These are phyloP conservation scores for Colletotrichum somersetense DNA, from an alignment of 2,329 filamentous ascomycete genomes.

Conservation along the genomic window DNA sequence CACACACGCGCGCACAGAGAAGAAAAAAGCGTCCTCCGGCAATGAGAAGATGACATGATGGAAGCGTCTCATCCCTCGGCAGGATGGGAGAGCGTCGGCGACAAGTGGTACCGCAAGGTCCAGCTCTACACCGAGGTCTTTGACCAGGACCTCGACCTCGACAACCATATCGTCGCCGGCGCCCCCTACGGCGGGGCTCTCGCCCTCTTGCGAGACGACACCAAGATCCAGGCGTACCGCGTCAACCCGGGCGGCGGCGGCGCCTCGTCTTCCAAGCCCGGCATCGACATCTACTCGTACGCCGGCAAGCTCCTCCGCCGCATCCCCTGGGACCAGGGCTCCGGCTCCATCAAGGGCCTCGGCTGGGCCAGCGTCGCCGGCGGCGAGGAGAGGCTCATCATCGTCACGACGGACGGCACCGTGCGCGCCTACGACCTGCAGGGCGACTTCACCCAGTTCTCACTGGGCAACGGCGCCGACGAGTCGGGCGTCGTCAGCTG, in stretches of 20 bases:
- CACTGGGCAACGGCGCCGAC: constrained; percentile 88
- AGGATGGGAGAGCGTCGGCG: constrained; percentile 94
- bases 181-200: constrained; percentile 90
- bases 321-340: constrained; percentile 93
- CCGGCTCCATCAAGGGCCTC: constrained; percentile 80
- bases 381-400: constrained; percentile 84
- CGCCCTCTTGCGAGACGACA: constrained; percentile 92
- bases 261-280: constrained; percentile 73
- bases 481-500: constrained; percentile 90
- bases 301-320: constrained; percentile 88
- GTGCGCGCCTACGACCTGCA: constrained; percentile 94
- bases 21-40: not conserved
- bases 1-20: not conserved
- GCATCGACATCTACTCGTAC: constrained; percentile 94
- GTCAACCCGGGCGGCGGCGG: constrained; percentile 63
- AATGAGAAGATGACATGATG: constrained; percentile 59
- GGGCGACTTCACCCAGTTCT: constrained; percentile 95
- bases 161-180: constrained; percentile 92
- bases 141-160: constrained; percentile 91
- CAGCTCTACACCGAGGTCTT: constrained; percentile 95
- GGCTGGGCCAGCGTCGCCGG: constrained; percentile 83
- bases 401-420: constrained; percentile 89
- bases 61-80: constrained; percentile 77
- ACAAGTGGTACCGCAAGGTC: constrained; percentile 94
- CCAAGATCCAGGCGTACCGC: constrained; percentile 83